Base-by-base conservation (phyloP, 202 grass and related monocot genomes). In the Setaria viridis region DNA sequence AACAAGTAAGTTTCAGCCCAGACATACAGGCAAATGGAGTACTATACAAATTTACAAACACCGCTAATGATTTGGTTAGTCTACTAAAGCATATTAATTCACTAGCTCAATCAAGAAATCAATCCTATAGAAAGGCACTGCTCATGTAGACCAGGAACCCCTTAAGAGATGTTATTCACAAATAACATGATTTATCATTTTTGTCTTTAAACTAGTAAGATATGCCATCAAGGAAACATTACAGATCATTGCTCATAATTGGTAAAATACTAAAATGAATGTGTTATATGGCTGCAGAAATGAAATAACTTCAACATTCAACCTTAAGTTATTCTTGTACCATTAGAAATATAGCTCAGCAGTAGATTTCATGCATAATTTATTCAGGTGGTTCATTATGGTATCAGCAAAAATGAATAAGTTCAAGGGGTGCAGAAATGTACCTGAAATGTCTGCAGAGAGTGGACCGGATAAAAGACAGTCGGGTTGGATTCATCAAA, bases 391-490 rank as follows among this genome's bases (percentile, higher is more conserved):
- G 29, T 63, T 15, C 20, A 11, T 13, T 9, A 46, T 51, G 43
- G 33, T 66, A 30, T 54, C 35, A 78, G 11, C 0, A 64, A 71
- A 79, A 56, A 51, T 5, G 71, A 46, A 84, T 41, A 70, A 1
- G 19, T 39, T 71, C 29, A 67, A 65, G 20, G 19, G 17, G 34
- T 39, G 21, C 14, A 50, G 46, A 53, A 82, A 34, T 76, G 63
- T 81, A 99, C 96, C 90, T 90, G 82, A 99, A 99, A 90, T 96
- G 91, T 65, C 88, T 89, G 66, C 96, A 99, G 3, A 99, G 93
- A 66, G 88, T 65, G 46, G 93, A 94, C 37, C 93, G 93, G 35
- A 99, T 88, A 78, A 99, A 99, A 78, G 93, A 94, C 43, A 95
- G 58, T 17, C 96, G 81, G 56, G 71, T 94, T n/a, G 93, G 96